These are phyloP conservation scores for Daldinia caldariorum DNA, from an alignment of 495 filamentous ascomycete genomes.

Conservation along the genomic window DNA sequence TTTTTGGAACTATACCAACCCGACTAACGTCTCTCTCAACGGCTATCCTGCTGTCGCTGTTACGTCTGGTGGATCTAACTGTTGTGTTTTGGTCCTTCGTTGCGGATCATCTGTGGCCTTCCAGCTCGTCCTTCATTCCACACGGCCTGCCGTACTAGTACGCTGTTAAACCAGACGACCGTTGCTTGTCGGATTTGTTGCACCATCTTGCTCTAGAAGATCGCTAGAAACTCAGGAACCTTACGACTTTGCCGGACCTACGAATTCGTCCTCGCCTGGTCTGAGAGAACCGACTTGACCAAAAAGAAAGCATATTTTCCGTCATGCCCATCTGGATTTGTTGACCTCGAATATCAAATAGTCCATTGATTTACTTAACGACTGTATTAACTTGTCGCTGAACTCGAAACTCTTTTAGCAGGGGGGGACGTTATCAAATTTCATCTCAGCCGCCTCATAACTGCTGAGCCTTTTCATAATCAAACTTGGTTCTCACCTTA, in stretches of 20 bases:
- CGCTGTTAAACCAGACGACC: slow-evolving; percentile 33
- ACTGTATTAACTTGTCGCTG: slow-evolving; percentile 2
- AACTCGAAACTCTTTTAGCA: not conserved
- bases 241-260: not conserved
- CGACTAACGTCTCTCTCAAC: slow-evolving; percentile 24
- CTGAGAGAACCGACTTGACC: not conserved
- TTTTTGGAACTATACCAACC: slow-evolving; percentile 17
- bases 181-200: slow-evolving; percentile 34
- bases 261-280: not conserved
- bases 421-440: not conserved
- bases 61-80: slow-evolving; percentile 33
- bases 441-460: not conserved
- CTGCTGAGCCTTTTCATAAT: slow-evolving; percentile 3
- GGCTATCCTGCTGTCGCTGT: slow-evolving; percentile 19
- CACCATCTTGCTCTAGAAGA: slow-evolving; percentile 37
- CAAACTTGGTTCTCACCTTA: not conserved
- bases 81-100: slow-evolving; percentile 36
- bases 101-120: slow-evolving; percentile 29
- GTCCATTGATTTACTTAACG: not conserved
- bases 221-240: slow-evolving; percentile 28
- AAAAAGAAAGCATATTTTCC: not conserved
- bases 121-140: slow-evolving; percentile 41
- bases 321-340: slow-evolving; percentile 21
- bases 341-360: not conserved
- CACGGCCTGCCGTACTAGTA: slow-evolving; percentile 35